Evolutionary conservation across 768 basidiomycete species (phyloP).

Genomic region (Suillus fuscotomentosus): DNA sequence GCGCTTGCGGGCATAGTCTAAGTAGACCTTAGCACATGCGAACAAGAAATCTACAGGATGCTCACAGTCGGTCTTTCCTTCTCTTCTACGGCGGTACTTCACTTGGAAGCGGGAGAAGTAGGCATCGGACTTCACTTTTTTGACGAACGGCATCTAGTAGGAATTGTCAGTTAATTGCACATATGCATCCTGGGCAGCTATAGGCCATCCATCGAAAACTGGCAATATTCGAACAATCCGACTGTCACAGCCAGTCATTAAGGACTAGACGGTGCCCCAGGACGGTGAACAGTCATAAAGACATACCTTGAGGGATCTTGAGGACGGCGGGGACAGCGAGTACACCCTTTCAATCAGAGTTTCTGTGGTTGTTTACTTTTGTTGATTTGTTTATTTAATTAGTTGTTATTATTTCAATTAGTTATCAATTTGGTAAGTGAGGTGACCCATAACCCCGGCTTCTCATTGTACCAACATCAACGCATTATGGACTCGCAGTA

Average conservation of each 20-base stretch:
- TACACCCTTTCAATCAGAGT: constrained; percentile 11
- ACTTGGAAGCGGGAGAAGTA: constrained; percentile 99
- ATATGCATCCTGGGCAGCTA: constrained; percentile 26
- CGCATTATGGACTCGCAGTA: constrained; percentile 36
- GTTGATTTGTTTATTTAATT: constrained; percentile 21
- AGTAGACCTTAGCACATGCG: constrained; percentile 10
- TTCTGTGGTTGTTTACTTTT: constrained; percentile 24
- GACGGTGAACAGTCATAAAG: neutral
- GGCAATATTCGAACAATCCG: neutral
- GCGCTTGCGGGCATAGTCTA: constrained; percentile 97
- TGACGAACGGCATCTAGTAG: constrained; percentile 90
- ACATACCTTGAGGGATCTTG: constrained; percentile 42
- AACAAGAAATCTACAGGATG: constrained; percentile 9
- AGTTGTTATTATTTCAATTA: constrained; percentile 10
- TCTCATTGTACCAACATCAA: neutral
- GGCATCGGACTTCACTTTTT: constrained; percentile 92
- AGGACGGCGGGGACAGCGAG: constrained; percentile 29
- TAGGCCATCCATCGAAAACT: constrained; percentile 30
- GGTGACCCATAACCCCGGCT: constrained; percentile 1
- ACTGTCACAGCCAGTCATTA: neutral
- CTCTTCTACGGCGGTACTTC: constrained; percentile 95
- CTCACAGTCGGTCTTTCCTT: constrained; percentile 98
- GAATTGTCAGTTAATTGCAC: constrained; percentile 17
- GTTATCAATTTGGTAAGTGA: neutral
- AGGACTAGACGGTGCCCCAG: neutral